These are phyloP conservation scores for Coemansia sp. DNA, from an alignment of 192 early-diverging fungal species.

Conservation along the genomic window DNA sequence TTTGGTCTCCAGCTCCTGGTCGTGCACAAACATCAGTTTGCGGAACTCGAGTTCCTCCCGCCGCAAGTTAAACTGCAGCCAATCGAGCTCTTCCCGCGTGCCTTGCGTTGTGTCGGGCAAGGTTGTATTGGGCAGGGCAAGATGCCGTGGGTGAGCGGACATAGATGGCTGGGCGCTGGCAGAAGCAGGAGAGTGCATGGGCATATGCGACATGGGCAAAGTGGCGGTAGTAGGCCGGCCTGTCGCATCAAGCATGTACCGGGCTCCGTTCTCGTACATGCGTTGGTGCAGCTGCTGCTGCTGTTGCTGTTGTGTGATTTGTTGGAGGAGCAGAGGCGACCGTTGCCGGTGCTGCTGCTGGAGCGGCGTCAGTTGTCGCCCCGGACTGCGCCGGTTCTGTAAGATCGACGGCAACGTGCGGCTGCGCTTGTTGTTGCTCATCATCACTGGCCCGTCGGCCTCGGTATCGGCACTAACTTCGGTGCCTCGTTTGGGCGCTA, in stretches of 20 bases:
- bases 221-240: conserved; percentile 26
- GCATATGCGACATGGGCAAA: conserved; percentile 24
- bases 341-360: conserved; percentile 15
- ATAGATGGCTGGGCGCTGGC: no score
- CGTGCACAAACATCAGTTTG: conserved; percentile 38
- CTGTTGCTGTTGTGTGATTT: conserved; percentile 1
- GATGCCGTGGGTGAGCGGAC: no score
- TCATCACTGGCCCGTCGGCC: conserved; percentile 33
- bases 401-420: conserved; percentile 41
- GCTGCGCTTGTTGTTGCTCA: conserved; percentile 42
- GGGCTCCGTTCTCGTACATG: conserved; percentile 13
- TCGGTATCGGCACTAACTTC: conserved; percentile 5
- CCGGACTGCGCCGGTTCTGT: conserved; percentile 25
- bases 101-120: conserved; percentile 5
- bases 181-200: not conserved
- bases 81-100: conserved; percentile 49
- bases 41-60: conserved; percentile 54
- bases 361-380: conserved; percentile 8
- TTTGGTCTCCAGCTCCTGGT: conserved; percentile 40
- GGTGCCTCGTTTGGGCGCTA: conserved; percentile 49
- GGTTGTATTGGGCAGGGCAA: no score
- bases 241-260: conserved; percentile 12
- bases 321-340: conserved; percentile 9
- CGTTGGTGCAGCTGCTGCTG: conserved; percentile 23
- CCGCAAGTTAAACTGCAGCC: conserved; percentile 51